These are phyloP conservation scores for Vitis hybrid DNA, from an alignment of 177 flowering plant genomes.

Conservation along the genomic window DNA sequence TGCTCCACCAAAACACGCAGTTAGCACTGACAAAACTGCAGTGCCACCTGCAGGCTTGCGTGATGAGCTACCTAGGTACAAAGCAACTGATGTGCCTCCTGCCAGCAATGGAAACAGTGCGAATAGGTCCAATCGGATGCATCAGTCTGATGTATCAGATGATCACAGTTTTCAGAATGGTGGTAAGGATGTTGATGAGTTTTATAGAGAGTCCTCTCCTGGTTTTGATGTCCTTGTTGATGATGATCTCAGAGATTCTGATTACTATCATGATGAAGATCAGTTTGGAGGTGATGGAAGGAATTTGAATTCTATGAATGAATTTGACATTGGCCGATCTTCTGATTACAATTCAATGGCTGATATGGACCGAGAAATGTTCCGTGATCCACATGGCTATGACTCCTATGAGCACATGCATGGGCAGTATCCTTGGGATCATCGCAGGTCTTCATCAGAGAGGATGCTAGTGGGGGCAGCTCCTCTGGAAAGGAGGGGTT, in stretches of 20 bases:
- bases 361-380: conserved; percentile 49
- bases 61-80: conserved; percentile 35
- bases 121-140: conserved; percentile 31
- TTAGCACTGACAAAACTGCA: conserved; percentile 11
- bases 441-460: conserved; percentile 50
- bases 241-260: conserved; percentile 59
- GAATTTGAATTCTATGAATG: conserved; percentile 34
- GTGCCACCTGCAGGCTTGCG: conserved; percentile 12
- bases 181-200: conserved; percentile 72
- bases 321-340: conserved; percentile 40
- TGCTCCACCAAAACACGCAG: conserved; percentile 23
- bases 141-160: conserved; percentile 35
- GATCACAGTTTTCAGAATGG: conserved; percentile 49
- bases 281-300: conserved; percentile 57
- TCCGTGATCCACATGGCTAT: conserved; percentile 40
- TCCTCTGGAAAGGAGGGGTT: conserved; percentile 46
- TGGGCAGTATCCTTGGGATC: conserved; percentile 58
- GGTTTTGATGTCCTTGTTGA: conserved; percentile 97
- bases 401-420: conserved; percentile 47
- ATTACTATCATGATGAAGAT: conserved; percentile 62
- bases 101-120: conserved; percentile 35
- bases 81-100: conserved; percentile 22
- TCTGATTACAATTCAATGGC: conserved; percentile 38
- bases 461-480: conserved; percentile 35
- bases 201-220: conserved; percentile 76